Percentiles rank a stretch among this genome's conserved stretches.
Evolutionary conservation across 345 rosid genomes (phyloP).

Genomic region (Corchorus capsularis): DNA sequence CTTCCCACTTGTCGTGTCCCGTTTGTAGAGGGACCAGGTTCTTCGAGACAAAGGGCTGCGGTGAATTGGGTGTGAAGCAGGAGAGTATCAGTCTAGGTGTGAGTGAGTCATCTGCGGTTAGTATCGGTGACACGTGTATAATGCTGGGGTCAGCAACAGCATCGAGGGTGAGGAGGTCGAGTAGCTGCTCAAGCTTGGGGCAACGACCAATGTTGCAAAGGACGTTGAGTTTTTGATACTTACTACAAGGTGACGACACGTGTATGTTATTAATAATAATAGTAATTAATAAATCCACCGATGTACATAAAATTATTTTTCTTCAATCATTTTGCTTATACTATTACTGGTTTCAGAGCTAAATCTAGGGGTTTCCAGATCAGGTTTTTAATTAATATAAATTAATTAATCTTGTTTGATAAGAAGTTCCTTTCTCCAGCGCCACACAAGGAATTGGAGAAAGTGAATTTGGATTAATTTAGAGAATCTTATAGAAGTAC

Average conservation of each 20-base stretch:
- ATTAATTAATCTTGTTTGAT: slow-evolving; percentile 25
- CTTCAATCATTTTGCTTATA: too few relatives aligned
- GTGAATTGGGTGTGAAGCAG: not conserved
- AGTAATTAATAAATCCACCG: too few relatives aligned
- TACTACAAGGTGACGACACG: slow-evolving; percentile 15
- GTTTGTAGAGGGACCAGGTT: slow-evolving; percentile 58
- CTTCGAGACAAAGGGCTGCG: slow-evolving; percentile 21
- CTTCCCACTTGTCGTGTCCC: slow-evolving; percentile 50
- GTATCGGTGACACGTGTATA: not conserved
- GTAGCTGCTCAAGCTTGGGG: not conserved
- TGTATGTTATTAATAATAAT: not conserved
- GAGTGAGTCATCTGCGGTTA: not conserved
- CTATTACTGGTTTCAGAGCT: not conserved
- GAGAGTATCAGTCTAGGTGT: not conserved
- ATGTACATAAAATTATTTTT: not conserved
- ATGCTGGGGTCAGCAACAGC: not conserved
- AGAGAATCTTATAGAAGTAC: not conserved
- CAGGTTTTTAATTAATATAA: slow-evolving; percentile 12
- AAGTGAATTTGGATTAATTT: slow-evolving; percentile 12
- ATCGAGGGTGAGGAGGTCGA: not conserved
- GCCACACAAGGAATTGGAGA: not conserved
- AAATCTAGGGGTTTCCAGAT: not conserved
- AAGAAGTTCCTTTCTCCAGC: not conserved
- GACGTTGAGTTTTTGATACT: slow-evolving; percentile 10
- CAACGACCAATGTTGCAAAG: not conserved